A percentile compares a stretch with the other conserved stretches of the same genome.
Conservation (phyloP, 805 yeast species). For the Yarrowia deformans region DNA sequence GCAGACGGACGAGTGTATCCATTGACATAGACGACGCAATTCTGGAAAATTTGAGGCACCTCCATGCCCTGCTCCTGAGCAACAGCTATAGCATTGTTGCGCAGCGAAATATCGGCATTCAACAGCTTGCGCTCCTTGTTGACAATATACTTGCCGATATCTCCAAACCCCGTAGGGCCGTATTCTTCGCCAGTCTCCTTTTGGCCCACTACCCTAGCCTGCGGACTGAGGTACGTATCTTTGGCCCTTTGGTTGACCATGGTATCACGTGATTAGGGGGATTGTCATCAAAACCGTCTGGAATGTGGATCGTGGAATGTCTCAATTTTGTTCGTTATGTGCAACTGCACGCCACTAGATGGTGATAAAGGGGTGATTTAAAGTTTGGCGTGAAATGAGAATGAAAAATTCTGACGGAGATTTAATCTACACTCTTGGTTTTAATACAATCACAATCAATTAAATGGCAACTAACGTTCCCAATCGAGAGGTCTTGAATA, state of each 20-base stretch:
- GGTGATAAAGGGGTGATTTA: too few species aligned
- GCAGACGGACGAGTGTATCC: slow-evolving; percentile 90
- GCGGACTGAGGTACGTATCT: slow-evolving; percentile 38
- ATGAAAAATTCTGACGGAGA: too few species aligned
- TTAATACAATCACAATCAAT: too few species aligned
- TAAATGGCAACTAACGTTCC: too few species aligned
- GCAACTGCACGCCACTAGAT: too few species aligned
- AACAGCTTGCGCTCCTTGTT: slow-evolving; percentile 55
- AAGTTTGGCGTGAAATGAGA: too few species aligned
- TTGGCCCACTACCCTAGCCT: slow-evolving; percentile 40
- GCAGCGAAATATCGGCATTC: slow-evolving; percentile 58
- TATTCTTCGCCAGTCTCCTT: slow-evolving; percentile 49
- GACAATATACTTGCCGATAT: slow-evolving; percentile 67
- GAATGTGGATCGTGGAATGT: too few species aligned
- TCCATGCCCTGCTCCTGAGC: slow-evolving; percentile 44
- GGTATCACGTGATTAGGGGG: background rate
- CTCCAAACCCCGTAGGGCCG: slow-evolving; percentile 64
- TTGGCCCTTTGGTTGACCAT: slow-evolving; percentile 37
- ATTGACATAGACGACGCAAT: slow-evolving; percentile 78
- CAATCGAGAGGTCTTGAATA: too few species aligned
- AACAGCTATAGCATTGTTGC: slow-evolving; percentile 50
- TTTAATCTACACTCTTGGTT: too few species aligned
- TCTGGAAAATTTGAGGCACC: slow-evolving; percentile 60
- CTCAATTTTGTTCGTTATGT: too few species aligned
- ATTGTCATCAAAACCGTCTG: too few species aligned